A percentile compares a stretch with the other conserved stretches of the same genome.
Conservation (phyloP, 768 basidiomycete genomes). For the Lactifluus hygrophoroides region DNA sequence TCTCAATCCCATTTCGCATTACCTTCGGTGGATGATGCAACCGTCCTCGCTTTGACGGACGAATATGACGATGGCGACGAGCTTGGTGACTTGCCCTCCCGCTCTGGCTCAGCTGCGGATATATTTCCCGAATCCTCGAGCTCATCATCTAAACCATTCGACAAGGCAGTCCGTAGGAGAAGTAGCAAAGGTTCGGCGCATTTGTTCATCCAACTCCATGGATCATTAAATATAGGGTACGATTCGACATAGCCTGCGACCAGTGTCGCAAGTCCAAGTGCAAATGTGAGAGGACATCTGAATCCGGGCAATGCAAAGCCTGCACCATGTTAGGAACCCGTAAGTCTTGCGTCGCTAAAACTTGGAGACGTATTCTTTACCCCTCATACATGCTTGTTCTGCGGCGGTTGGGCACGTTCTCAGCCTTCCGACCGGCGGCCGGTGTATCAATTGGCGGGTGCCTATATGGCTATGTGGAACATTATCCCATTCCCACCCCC, state of each 20-base stretch:
- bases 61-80: slow-evolving; percentile 58
- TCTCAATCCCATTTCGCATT: slow-evolving; percentile 11
- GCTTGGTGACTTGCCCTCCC: slow-evolving; percentile 38
- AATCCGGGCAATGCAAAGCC: slow-evolving; percentile 62
- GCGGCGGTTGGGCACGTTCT: not conserved
- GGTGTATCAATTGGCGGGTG: not conserved
- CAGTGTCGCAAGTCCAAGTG: slow-evolving; percentile 72
- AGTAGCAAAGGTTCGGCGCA: slow-evolving; percentile 60
- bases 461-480: not conserved
- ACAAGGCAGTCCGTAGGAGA: slow-evolving; percentile 55
- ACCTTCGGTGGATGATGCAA: slow-evolving; percentile 17
- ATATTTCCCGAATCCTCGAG: slow-evolving; percentile 20
- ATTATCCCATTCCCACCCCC: not conserved
- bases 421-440: slow-evolving; percentile 2
- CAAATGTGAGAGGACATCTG: slow-evolving; percentile 66
- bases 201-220: not conserved
- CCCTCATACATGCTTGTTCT: not conserved
- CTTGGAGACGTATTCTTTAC: not conserved
- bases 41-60: slow-evolving; percentile 42
- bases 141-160: slow-evolving; percentile 24
- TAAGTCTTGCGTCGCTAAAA: slow-evolving; percentile 29
- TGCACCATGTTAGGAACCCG: slow-evolving; percentile 66
- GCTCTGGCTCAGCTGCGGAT: slow-evolving; percentile 19
- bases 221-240: not conserved
- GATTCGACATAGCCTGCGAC: slow-evolving; percentile 54